Base-by-base conservation (phyloP, 2,329 filamentous ascomycete genomes). In the Drechslera avenae region DNA sequence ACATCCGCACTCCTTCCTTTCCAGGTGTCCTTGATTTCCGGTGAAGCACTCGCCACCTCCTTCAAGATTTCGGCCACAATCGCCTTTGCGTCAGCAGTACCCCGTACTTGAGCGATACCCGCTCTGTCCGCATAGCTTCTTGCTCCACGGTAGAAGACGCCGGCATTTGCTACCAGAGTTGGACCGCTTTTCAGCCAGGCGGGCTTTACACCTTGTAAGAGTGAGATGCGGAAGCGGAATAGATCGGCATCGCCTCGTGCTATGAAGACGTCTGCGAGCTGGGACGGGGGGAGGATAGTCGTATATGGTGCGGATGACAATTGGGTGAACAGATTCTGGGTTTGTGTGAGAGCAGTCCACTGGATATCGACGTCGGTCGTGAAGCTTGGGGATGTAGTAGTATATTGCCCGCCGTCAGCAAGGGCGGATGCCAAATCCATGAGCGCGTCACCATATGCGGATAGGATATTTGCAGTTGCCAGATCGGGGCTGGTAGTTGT, bases 361-460 rank as follows among this genome's bases (percentile, higher is more conserved):
- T 72, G 70, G 18, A 60, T 56, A 1, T 67, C 62, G 0, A 60
- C 31, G 28, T 65, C 63, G 14, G 55, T 43, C 3, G 46, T 7
- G 19, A 57, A 56, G 5, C 55, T 55, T 1, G 60, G 54, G 6
- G 57, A 55, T 2, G 50, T 44, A 5, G 56, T 17, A 1, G 49
- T 45, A 36, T 67, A 62, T 35, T 62, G 50, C 1, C 54, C 21
- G 0, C 46, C 54, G 34, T 71, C 67, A 26, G 71, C 65, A 26
- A 81, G 60, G 8, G 79, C 76, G n/a, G 77, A 74, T 34, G 81
- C 81, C 56, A 83, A 79, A 10, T 79, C 74, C 12, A 81, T 73
- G 12, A 86, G 76, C 2, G 83, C 79, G 47, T 85, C 82, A 5
- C 83, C 83, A 63, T 83, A 80, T 35, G 76, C 79, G 52, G 80